Evolutionary conservation across 352 stramenopile species (phyloP).

Genomic region (Phytophthora nicotianae): DNA sequence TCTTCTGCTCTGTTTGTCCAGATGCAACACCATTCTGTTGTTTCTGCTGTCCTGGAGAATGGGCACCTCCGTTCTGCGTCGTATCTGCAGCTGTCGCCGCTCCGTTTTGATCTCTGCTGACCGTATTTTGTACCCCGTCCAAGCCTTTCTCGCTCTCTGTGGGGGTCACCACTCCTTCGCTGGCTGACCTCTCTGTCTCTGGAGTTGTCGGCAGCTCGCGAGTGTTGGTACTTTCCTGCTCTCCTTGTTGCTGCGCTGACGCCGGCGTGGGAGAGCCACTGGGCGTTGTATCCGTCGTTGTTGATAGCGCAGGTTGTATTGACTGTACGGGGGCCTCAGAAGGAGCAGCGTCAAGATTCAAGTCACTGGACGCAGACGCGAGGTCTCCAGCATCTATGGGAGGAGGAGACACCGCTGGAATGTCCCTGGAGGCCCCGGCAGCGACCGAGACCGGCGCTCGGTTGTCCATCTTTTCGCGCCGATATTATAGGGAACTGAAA

Average conservation of each 20-base stretch:
- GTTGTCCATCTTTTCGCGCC: conserved; percentile 24
- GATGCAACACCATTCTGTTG: neutral
- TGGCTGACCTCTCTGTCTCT: conserved; percentile 16
- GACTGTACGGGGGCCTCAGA: neutral
- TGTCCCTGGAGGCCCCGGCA: conserved; percentile 2
- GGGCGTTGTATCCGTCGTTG: conserved; percentile 1
- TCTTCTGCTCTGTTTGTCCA: neutral
- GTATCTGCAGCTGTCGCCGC: neutral
- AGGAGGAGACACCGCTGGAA: conserved; percentile 9
- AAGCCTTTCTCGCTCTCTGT: conserved; percentile 12
- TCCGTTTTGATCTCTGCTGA: neutral
- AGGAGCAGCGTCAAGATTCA: neutral
- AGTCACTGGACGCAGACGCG: neutral
- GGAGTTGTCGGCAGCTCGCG: neutral
- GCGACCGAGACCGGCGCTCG: conserved; percentile 4
- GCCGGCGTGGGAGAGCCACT: conserved; percentile 3
- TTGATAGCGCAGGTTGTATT: neutral
- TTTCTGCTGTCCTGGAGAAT: neutral
- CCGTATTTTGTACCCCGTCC: neutral
- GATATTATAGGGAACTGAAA: conserved; percentile 5
- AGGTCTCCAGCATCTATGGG: neutral
- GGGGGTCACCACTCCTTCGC: neutral
- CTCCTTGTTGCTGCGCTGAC: neutral
- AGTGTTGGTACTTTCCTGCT: neutral
- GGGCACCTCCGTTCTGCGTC: neutral